Conservation (phyloP, 176 grass and related monocot genomes). For the Saccharum officinarum region DNA sequence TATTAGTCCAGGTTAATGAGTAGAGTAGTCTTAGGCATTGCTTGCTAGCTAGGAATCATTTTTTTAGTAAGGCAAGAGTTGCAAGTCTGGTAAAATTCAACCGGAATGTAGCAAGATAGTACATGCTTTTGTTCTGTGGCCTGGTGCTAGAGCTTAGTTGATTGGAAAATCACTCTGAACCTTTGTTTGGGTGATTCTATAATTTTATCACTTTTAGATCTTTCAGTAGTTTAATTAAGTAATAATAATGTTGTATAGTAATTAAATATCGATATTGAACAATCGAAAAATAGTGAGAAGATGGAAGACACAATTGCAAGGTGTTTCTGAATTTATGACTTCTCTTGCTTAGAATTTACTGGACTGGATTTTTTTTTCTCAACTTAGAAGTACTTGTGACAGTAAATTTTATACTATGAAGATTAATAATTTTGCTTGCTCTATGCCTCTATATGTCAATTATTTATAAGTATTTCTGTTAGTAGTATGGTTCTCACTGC, state of each 20-base stretch:
- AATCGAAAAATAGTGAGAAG: background rate
- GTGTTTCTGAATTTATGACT: background rate
- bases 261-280: background rate
- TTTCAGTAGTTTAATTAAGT: background rate
- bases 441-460: background rate
- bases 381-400: background rate
- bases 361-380: background rate
- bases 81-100: background rate
- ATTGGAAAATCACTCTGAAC: background rate
- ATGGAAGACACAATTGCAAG: background rate
- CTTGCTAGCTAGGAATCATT: background rate
- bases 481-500: background rate
- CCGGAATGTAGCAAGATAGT: background rate
- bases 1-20: background rate
- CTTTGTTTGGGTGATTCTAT: background rate
- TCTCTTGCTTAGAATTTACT: background rate
- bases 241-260: slow-evolving; percentile 1
- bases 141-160: slow-evolving; percentile 8
- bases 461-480: slow-evolving; percentile 12
- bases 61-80: background rate
- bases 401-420: background rate
- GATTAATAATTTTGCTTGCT: background rate
- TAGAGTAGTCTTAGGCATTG: background rate
- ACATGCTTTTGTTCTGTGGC: background rate
- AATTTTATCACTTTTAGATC: background rate